Conservation (phyloP, 2,329 filamentous ascomycete species). For the Penicillium hordei region DNA sequence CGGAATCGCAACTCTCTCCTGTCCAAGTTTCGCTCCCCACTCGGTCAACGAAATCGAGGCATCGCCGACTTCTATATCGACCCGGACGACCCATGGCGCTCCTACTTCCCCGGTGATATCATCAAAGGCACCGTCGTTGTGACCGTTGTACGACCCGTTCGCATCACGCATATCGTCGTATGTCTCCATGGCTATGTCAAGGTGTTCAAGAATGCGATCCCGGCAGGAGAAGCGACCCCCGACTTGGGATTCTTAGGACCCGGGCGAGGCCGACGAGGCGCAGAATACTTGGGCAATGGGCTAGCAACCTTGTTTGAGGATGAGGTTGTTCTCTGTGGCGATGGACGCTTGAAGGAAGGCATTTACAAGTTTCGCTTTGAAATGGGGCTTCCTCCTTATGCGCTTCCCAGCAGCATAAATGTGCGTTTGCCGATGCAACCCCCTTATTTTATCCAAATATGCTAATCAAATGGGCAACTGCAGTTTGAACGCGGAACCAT, state of each 20-base stretch:
- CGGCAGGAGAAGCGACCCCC: conserved; percentile 55
- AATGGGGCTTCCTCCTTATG: conserved; percentile 59
- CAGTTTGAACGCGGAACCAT: conserved; percentile 95
- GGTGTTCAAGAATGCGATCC: conserved; percentile 62
- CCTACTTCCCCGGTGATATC: conserved; percentile 62
- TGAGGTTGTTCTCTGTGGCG: conserved; percentile 63
- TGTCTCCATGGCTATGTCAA: conserved; percentile 65
- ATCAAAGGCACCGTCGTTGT: conserved; percentile 61
- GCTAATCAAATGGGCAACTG: conserved; percentile 5
- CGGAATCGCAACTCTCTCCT: conserved; percentile 48
- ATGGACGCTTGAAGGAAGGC: conserved; percentile 63
- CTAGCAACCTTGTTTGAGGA: conserved; percentile 65
- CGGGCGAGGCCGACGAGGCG: conserved; percentile 53
- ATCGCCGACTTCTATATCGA: conserved; percentile 63
- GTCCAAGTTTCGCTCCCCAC: conserved; percentile 57
- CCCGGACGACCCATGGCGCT: conserved; percentile 62
- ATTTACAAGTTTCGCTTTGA: conserved; percentile 67
- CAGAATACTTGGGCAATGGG: conserved; percentile 63
- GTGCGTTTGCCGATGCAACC: conserved; percentile 56
- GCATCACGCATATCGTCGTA: conserved; percentile 64
- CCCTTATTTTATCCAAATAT: neutral
- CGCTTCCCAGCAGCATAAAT: conserved; percentile 83
- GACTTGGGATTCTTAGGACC: conserved; percentile 53
- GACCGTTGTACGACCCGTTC: conserved; percentile 59
- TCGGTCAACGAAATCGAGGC: conserved; percentile 54